Percentiles rank a stretch among this genome's conserved stretches.
Evolutionary conservation across 2,329 filamentous ascomycete genomes (phyloP).

Genomic region (Colletotrichum sp.): DNA sequence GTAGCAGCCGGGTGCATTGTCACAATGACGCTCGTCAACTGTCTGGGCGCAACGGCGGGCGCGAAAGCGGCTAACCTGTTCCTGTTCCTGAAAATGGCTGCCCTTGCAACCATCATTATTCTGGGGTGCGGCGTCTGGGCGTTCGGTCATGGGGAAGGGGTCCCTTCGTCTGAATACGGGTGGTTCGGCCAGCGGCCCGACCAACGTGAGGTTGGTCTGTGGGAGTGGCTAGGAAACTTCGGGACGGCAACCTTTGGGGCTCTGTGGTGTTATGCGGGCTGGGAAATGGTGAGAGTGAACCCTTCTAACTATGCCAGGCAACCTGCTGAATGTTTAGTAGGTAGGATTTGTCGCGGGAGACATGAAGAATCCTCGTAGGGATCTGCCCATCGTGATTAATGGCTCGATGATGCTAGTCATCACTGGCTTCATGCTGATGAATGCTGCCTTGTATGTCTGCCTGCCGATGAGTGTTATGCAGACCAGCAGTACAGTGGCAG

Average conservation of each 20-base stretch:
- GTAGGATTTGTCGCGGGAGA: constrained; percentile 31
- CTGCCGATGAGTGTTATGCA: constrained; percentile 44
- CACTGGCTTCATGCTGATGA: constrained; percentile 44
- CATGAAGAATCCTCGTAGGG: constrained; percentile 27
- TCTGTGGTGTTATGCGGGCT: constrained; percentile 48
- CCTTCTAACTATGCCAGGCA: background rate
- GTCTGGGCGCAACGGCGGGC: constrained; percentile 43
- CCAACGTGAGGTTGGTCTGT: constrained; percentile 26
- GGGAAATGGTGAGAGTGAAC: constrained; percentile 44
- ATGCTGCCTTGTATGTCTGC: constrained; percentile 45
- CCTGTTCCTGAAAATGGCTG: constrained; percentile 36
- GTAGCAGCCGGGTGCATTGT: constrained; percentile 41
- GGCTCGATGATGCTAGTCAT: constrained; percentile 45
- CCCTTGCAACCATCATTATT: constrained; percentile 16
- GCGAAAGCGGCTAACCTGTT: constrained; percentile 44
- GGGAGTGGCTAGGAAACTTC: constrained; percentile 43
- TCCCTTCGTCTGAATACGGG: constrained; percentile 36
- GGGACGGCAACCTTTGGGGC: constrained; percentile 46
- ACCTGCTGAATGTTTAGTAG: constrained; percentile 9
- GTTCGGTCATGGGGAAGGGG: constrained; percentile 38
- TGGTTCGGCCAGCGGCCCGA: constrained; percentile 29
- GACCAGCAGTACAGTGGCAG: constrained; percentile 43
- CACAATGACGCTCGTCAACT: constrained; percentile 45
- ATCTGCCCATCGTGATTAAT: constrained; percentile 44
- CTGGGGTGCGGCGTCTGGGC: constrained; percentile 26